Conservation (phyloP, 192 early-diverging fungal genomes). For the Mortierella claussenii region DNA sequence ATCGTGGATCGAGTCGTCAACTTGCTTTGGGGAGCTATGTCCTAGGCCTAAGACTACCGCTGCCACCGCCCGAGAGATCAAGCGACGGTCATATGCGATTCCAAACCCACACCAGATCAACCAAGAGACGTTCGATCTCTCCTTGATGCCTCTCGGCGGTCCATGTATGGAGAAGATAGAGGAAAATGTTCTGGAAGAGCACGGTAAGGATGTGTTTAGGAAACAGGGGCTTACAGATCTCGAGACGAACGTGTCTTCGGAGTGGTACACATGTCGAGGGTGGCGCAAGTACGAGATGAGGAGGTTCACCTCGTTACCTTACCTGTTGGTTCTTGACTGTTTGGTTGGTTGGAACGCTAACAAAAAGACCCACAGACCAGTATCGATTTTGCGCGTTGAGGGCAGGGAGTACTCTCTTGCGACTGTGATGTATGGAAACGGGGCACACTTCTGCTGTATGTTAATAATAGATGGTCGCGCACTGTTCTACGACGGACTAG, state of each 20-base stretch:
- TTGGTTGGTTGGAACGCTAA: background rate
- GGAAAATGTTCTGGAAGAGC: background rate
- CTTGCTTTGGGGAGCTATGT: background rate
- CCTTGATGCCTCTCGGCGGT: background rate
- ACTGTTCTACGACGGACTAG: constrained; percentile 17
- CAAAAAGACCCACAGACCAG: background rate
- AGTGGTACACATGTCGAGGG: constrained; percentile 3
- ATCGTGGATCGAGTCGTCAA: no score
- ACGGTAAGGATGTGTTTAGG: background rate
- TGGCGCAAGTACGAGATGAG: background rate
- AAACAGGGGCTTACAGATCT: background rate
- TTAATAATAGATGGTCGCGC: background rate
- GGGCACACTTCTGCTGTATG: constrained; percentile 9
- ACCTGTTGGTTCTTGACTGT: constrained; percentile 10
- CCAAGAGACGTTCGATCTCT: constrained; percentile 1
- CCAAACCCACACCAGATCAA: background rate
- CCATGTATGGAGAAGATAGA: constrained; percentile 4
- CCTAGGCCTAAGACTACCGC: no score
- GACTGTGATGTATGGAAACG: constrained; percentile 12
- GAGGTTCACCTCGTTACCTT: background rate
- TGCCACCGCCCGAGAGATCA: background rate
- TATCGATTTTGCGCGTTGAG: background rate
- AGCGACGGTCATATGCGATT: background rate
- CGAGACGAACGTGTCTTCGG: background rate
- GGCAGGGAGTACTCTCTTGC: constrained; percentile 8